Evolutionary conservation across 768 basidiomycete genomes (phyloP), one percentile per base, ranked within the genome.

Genomic region (Naematelia encephala): DNA sequence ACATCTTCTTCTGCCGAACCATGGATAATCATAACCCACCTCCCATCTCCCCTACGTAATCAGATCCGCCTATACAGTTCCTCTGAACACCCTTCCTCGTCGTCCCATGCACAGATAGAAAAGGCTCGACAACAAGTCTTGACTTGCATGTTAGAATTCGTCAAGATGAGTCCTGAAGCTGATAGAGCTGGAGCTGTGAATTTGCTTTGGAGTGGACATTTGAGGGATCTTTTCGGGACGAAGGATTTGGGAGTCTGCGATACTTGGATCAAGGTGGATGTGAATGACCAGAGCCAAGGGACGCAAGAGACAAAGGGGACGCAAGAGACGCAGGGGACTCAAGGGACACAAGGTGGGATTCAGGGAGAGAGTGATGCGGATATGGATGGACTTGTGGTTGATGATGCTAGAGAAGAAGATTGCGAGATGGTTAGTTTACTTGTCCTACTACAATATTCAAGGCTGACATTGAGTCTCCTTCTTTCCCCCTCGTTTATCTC

Each of bases 11-110:
- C 50, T 22, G 13, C 52, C 12, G n/a, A 30, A 13, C 16, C 34
- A 19, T 54, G 52, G 52, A 39, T 30, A 12, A 42, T 54, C 10
- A 54, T 54, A 13, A 54, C 25, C 12, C 52, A 54, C 34, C 52
- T 54, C 4, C 52, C 52, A 5, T 4, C 5, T 30, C 52, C 52
- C 4, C 11, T 29, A 10, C 11, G 12, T 12, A 26, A 25, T n/a
- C 52, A 54, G 12, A 54, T 19, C 26, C 26, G 52, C 12, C 5
- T 54, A 5, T 54, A 34, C 30, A 5, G 30, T 23, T 54, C 52
- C n/a, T 4, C 52, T 5, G 52, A 30, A 39, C 25, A 22, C 14
- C 19, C 12, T 4, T 29, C 28, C 34, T 19, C 52, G 34, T n/a
- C 26, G n/a, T 4, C 4, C 13, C 30, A 21, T 13, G 16, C 52